Conservation (phyloP, 768 basidiomycete species). For the Termitomyces sp. region DNA sequence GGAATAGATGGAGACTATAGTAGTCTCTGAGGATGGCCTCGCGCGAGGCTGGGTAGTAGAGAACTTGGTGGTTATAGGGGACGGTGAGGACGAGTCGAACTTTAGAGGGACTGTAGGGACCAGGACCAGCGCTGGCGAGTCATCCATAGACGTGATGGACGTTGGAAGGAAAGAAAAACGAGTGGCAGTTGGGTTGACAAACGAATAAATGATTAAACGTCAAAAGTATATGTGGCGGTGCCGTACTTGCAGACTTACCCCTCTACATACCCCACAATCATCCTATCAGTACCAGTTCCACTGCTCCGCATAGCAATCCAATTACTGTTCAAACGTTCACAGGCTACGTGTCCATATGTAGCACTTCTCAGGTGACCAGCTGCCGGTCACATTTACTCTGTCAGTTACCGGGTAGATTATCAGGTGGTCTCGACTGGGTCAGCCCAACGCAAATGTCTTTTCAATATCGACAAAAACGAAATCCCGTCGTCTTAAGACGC, state of each 20-base stretch:
- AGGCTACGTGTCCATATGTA: neutral
- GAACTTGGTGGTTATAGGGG: neutral
- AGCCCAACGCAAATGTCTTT: neutral
- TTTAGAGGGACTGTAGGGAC: slow-evolving; percentile 27
- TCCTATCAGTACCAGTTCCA: neutral
- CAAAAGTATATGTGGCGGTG: neutral
- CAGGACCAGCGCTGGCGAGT: slow-evolving; percentile 32
- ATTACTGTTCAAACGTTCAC: neutral
- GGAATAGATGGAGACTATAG: slow-evolving; percentile 80
- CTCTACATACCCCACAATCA: neutral
- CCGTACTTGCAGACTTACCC: neutral
- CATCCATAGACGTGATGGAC: slow-evolving; percentile 24
- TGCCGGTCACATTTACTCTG: neutral
- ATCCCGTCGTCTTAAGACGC: neutral
- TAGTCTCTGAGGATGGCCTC: slow-evolving; percentile 62
- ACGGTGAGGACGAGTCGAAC: slow-evolving; percentile 22
- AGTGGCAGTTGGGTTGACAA: slow-evolving; percentile 1
- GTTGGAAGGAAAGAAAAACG: slow-evolving; percentile 3
- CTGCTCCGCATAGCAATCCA: neutral
- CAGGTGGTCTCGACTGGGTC: neutral
- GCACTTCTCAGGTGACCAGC: neutral
- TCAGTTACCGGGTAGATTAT: neutral
- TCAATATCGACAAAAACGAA: neutral
- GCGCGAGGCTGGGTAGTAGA: slow-evolving; percentile 35
- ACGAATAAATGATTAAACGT: neutral